phyloP scores from a whole-genome alignment of 2,329 filamentous ascomycete genomes.

The Neocatenulostroma microsporum region DNA sequence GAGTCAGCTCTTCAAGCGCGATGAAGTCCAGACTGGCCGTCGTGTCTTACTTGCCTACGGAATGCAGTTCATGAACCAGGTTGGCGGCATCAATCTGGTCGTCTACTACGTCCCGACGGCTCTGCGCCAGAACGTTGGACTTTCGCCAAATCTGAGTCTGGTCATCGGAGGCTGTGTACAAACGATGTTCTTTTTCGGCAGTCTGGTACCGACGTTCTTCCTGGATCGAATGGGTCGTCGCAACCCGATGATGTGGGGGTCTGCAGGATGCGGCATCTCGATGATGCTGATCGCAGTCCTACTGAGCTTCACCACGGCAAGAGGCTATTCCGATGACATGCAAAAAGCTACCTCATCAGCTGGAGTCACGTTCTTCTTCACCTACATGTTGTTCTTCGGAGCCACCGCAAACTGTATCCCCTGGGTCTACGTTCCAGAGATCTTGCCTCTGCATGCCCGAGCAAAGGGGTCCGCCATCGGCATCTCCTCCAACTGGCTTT shows the following conservation, averaged over 20 bases:
- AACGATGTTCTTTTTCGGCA: conserved; percentile 36
- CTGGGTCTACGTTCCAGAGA: conserved; percentile 46
- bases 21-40: conserved; percentile 34
- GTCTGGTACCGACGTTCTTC: conserved; percentile 40
- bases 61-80: conserved; percentile 33
- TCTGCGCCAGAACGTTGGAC: conserved; percentile 40
- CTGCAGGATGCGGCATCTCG: conserved; percentile 28
- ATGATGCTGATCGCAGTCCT: conserved; percentile 35
- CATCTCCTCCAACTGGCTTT: conserved; percentile 44
- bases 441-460: conserved; percentile 43
- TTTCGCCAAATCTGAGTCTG: conserved; percentile 37
- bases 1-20: conserved; percentile 33
- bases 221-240: conserved; percentile 35
- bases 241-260: conserved; percentile 30
- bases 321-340: conserved; percentile 24
- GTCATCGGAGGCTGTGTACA: conserved; percentile 42
- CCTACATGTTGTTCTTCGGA: conserved; percentile 35
- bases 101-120: conserved; percentile 41
- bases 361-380: conserved; percentile 46
- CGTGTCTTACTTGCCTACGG: conserved; percentile 34
- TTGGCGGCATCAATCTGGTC: conserved; percentile 34
- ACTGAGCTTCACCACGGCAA: conserved; percentile 35
- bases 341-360: conserved; percentile 38
- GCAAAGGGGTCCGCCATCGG: conserved; percentile 45
- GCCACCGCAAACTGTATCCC: conserved; percentile 42